Evolutionary conservation across 306 rosid species (phyloP).

Genomic region (Cucurbita moschata): DNA sequence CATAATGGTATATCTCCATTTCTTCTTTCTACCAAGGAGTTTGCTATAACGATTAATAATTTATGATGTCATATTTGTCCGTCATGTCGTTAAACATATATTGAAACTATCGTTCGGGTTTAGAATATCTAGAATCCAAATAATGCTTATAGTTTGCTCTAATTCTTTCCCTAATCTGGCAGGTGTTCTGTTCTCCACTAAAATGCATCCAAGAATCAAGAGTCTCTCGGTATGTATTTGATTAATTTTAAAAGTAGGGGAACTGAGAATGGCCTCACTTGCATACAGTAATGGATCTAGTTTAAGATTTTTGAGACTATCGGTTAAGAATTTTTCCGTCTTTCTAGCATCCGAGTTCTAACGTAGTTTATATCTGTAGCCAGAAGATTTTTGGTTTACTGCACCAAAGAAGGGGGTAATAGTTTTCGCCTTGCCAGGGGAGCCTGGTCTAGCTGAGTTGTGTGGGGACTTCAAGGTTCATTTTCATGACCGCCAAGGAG

Average conservation of each 20-base stretch:
- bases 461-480: slow-evolving; percentile 90
- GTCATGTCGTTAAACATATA: background rate
- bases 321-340: background rate
- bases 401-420: slow-evolving; percentile 97
- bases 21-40: background rate
- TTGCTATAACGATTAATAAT: background rate
- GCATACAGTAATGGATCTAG: background rate
- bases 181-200: slow-evolving; percentile 92
- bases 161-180: slow-evolving; percentile 15
- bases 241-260: slow-evolving; percentile 3
- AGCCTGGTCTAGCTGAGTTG: slow-evolving; percentile 87
- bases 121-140: background rate
- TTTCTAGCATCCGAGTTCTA: background rate
- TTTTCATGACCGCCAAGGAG: slow-evolving; percentile 94
- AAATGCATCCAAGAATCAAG: slow-evolving; percentile 84
- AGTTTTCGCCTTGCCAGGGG: slow-evolving; percentile 97
- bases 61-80: background rate
- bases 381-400: slow-evolving; percentile 90
- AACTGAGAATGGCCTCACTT: slow-evolving; percentile 7
- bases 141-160: background rate
- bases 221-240: slow-evolving; percentile 66
- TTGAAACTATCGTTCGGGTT: background rate
- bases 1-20: slow-evolving; percentile 53
- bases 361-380: slow-evolving; percentile 28
- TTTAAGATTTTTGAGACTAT: background rate